Evolutionary conservation across 2,329 filamentous ascomycete species (phyloP).

Genomic region (Trichoderma lentiforme): DNA sequence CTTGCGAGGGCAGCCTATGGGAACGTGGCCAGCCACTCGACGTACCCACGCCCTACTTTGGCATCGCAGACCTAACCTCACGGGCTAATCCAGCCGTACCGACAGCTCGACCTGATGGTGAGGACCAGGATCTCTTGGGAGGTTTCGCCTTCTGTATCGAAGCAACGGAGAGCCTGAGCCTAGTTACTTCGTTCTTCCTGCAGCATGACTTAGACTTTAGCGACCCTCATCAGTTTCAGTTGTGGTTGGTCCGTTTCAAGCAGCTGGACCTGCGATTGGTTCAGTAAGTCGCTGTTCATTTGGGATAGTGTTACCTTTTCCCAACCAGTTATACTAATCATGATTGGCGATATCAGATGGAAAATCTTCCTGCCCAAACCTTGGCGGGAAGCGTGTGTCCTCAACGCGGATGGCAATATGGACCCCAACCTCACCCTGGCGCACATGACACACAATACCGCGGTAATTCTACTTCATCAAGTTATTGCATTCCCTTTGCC

Average conservation of each 20-base stretch:
- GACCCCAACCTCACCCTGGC: constrained; percentile 39
- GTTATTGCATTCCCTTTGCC: constrained; percentile 22
- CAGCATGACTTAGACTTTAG: not conserved
- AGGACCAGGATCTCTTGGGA: not conserved
- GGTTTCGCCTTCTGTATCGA: not conserved
- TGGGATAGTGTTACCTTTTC: not conserved
- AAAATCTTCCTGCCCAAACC: constrained; percentile 43
- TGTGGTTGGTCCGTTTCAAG: constrained; percentile 43
- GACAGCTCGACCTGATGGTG: not conserved
- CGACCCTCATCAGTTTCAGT: not conserved
- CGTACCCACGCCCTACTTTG: not conserved
- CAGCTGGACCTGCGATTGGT: constrained; percentile 42
- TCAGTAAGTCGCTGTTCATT: constrained; percentile 29
- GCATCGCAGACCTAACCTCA: not conserved
- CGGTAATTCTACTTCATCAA: constrained; percentile 26
- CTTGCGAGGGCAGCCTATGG: not conserved
- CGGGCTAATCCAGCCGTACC: not conserved
- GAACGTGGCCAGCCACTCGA: not conserved
- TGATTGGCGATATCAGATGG: constrained; percentile 31
- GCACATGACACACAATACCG: constrained; percentile 27
- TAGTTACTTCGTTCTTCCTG: not conserved
- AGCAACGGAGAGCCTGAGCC: not conserved
- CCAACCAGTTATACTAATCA: not conserved
- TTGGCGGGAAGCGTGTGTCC: constrained; percentile 39
- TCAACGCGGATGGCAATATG: constrained; percentile 33